Conservation (phyloP, 2,329 filamentous ascomycete genomes). For the Cercospora janseana region DNA sequence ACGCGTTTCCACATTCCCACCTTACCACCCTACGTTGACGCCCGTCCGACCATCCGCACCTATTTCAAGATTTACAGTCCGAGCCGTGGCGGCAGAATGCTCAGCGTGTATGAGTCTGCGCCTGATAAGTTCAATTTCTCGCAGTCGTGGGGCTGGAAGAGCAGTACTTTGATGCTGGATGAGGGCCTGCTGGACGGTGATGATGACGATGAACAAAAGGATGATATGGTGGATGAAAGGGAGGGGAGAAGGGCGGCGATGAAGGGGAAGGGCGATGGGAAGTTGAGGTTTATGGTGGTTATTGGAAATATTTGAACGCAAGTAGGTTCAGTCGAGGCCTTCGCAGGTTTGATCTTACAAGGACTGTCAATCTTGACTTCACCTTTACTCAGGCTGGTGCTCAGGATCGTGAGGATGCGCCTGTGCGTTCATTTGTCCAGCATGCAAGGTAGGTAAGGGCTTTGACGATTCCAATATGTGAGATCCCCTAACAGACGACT, state of each 20-base stretch:
- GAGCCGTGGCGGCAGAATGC: slow-evolving; percentile 56
- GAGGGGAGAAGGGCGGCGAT: slow-evolving; percentile 19
- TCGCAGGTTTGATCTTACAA: neutral
- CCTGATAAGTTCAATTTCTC: slow-evolving; percentile 60
- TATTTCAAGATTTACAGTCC: slow-evolving; percentile 64
- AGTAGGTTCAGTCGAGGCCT: too few species aligned
- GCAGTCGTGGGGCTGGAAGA: slow-evolving; percentile 63
- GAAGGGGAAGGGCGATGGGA: slow-evolving; percentile 49
- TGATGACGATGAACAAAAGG: slow-evolving; percentile 39
- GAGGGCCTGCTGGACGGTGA: slow-evolving; percentile 42
- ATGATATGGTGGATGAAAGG: slow-evolving; percentile 16
- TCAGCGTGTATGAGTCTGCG: slow-evolving; percentile 59
- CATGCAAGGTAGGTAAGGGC: too few species aligned
- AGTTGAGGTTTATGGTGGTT: slow-evolving; percentile 59
- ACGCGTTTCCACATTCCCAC: slow-evolving; percentile 41
- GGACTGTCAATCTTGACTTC: neutral
- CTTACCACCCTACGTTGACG: slow-evolving; percentile 55
- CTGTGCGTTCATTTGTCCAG: too few species aligned
- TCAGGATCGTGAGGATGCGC: too few species aligned
- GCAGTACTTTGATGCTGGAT: slow-evolving; percentile 57
- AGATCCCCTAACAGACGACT: too few species aligned
- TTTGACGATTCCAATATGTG: too few species aligned
- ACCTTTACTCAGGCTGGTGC: neutral
- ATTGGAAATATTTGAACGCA: slow-evolving; percentile 51
- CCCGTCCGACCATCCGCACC: slow-evolving; percentile 57